phyloP scores from a whole-genome alignment of 2,329 filamentous ascomycete species.

The Canariomyces notabilis region DNA sequence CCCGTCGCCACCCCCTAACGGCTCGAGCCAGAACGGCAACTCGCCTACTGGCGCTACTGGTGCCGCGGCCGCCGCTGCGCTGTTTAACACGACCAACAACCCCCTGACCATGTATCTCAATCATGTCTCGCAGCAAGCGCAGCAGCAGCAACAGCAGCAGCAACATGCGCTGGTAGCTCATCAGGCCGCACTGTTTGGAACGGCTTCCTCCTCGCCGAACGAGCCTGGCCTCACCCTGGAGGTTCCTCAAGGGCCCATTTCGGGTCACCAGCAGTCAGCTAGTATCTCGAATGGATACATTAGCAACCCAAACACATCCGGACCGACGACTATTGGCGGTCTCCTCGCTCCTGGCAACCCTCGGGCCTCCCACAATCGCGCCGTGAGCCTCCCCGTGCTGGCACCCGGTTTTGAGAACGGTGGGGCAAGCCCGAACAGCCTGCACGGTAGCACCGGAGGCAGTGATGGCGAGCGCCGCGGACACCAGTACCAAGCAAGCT shows the following conservation, averaged over 20 bases:
- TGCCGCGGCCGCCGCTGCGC: slow-evolving; percentile 60
- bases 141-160: slow-evolving; percentile 70
- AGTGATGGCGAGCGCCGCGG: slow-evolving; percentile 54
- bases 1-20: slow-evolving; percentile 53
- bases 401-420: slow-evolving; percentile 60
- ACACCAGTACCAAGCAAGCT: slow-evolving; percentile 63
- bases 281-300: slow-evolving; percentile 62
- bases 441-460: slow-evolving; percentile 39
- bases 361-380: slow-evolving; percentile 65
- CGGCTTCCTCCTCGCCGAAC: slow-evolving; percentile 56
- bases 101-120: slow-evolving; percentile 90
- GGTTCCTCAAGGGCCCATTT: slow-evolving; percentile 56
- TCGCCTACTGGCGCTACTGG: slow-evolving; percentile 49
- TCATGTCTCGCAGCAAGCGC: slow-evolving; percentile 69
- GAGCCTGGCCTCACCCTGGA: slow-evolving; percentile 48
- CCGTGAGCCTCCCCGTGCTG: slow-evolving; percentile 78
- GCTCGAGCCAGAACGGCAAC: slow-evolving; percentile 54
- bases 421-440: slow-evolving; percentile 46
- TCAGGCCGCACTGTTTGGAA: slow-evolving; percentile 76
- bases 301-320: slow-evolving; percentile 46
- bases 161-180: slow-evolving; percentile 67
- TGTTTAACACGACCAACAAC: slow-evolving; percentile 80
- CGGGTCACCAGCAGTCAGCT: slow-evolving; percentile 60
- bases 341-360: slow-evolving; percentile 63
- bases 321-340: slow-evolving; percentile 67